Percentiles rank a stretch among this genome's conserved stretches.
These are phyloP conservation scores for Acorus gramineus DNA, from an alignment of 106 monocot species.

Conservation along the genomic window DNA sequence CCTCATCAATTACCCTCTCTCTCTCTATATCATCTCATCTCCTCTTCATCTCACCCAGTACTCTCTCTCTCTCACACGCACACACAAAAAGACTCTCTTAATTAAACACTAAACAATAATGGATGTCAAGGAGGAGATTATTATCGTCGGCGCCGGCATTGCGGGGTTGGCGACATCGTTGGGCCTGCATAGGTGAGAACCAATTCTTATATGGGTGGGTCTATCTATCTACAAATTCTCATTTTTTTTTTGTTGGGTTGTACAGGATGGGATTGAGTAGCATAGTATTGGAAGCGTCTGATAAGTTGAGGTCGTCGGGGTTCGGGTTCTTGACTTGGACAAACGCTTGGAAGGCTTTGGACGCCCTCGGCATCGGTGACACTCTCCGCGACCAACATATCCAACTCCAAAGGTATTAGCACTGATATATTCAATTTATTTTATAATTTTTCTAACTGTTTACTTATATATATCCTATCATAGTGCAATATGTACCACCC, in stretches of 20 bases:
- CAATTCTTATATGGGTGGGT: too few relatives aligned
- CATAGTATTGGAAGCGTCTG: conserved; percentile 46
- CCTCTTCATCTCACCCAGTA: too few relatives aligned
- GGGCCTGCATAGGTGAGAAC: conserved; percentile 2
- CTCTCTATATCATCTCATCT: too few relatives aligned
- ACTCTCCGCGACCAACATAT: conserved; percentile 11
- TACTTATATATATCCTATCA: too few relatives aligned
- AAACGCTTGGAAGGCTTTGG: conserved; percentile 50
- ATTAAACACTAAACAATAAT: background rate
- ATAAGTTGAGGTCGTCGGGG: conserved; percentile 26
- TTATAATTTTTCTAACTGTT: too few relatives aligned
- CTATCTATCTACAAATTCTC: too few relatives aligned
- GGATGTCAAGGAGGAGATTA: conserved; percentile 4
- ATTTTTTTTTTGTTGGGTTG: too few relatives aligned
- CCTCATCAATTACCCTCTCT: too few relatives aligned
- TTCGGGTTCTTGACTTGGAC: conserved; percentile 32
- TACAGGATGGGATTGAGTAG: conserved; percentile 35
- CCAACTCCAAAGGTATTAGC: conserved; percentile 7
- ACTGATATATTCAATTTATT: too few relatives aligned
- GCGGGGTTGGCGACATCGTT: conserved; percentile 10
- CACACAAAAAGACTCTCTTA: too few relatives aligned
- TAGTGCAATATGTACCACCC: too few relatives aligned
- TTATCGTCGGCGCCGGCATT: conserved; percentile 15
- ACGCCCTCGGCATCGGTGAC: conserved; percentile 47
- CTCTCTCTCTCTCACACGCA: too few relatives aligned